Evolutionary conservation across 1,284 basidiomycete species (phyloP).

Genomic region (Cronartium ribicola): DNA sequence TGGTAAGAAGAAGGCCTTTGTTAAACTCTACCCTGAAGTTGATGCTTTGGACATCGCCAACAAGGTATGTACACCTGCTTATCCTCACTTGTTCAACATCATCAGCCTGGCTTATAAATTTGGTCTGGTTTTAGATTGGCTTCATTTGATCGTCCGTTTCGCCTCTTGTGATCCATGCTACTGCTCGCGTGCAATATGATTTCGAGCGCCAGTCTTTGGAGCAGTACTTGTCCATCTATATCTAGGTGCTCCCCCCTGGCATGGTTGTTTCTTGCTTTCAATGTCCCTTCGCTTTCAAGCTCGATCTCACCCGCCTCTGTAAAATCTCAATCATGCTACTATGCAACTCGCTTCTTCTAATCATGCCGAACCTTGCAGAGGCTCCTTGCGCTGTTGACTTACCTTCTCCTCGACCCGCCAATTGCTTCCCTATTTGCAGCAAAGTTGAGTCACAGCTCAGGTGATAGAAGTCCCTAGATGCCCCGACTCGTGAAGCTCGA

Average conservation of each 20-base stretch:
- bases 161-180: neutral
- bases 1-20: slow-evolving; percentile 99
- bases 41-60: slow-evolving; percentile 97
- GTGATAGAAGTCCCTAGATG: too few species aligned
- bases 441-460: too few species aligned
- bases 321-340: neutral
- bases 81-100: slow-evolving; percentile 44
- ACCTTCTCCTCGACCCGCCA: too few species aligned
- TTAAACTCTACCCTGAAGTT: slow-evolving; percentile 87
- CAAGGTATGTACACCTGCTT: slow-evolving; percentile 65
- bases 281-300: neutral
- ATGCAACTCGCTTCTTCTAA: neutral
- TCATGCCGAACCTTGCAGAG: neutral
- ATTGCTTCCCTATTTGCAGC: too few species aligned
- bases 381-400: too few species aligned
- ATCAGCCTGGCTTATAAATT: neutral
- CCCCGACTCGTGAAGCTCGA: too few species aligned
- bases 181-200: slow-evolving; percentile 5
- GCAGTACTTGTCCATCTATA: neutral
- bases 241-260: neutral
- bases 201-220: neutral
- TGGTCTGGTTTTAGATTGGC: slow-evolving; percentile 60
- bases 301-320: neutral
- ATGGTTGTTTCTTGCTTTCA: neutral
- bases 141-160: slow-evolving; percentile 62